A percentile compares a stretch with the other conserved stretches of the same genome.
phyloP scores from a whole-genome alignment of 164 flowering plant genomes.

The Piper betle region DNA sequence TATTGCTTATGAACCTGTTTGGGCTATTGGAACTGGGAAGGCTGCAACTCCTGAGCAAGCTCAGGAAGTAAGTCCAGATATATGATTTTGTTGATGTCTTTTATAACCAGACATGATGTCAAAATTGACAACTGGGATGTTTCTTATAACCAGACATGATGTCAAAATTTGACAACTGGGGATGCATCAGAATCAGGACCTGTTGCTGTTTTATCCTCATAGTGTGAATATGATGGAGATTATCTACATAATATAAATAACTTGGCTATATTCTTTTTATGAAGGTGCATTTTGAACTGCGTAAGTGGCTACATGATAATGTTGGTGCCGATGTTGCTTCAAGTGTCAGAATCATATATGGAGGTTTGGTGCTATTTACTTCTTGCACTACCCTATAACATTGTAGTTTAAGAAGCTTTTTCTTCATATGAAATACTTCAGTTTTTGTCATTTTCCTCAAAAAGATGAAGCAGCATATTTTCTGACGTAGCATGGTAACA shows the following conservation, averaged over 20 bases:
- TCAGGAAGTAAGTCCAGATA: constrained; percentile 54
- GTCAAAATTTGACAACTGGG: neutral
- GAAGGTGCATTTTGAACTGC: constrained; percentile 58
- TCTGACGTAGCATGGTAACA: no score
- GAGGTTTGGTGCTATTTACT: constrained; percentile 42
- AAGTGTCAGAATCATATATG: constrained; percentile 70
- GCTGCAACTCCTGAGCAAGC: constrained; percentile 88
- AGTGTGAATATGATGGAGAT: no score
- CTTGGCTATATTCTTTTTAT: neutral
- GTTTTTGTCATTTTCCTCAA: no score
- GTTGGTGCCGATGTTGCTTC: constrained; percentile 63
- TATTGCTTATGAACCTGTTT: constrained; percentile 85
- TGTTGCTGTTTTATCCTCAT: no score
- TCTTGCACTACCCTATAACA: neutral
- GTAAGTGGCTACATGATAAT: constrained; percentile 58
- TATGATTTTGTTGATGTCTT: neutral
- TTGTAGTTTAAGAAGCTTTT: neutral
- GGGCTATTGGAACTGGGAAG: constrained; percentile 96
- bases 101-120: no score
- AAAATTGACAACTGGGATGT: neutral
- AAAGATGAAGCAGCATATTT: no score
- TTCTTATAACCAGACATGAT: neutral
- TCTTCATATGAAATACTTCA: no score
- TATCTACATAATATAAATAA: no score
- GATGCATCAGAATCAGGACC: no score